Evolutionary conservation across 495 filamentous ascomycete species (phyloP), one percentile per base, ranked within the genome.

Genomic region (Aspergillus nanangensis): DNA sequence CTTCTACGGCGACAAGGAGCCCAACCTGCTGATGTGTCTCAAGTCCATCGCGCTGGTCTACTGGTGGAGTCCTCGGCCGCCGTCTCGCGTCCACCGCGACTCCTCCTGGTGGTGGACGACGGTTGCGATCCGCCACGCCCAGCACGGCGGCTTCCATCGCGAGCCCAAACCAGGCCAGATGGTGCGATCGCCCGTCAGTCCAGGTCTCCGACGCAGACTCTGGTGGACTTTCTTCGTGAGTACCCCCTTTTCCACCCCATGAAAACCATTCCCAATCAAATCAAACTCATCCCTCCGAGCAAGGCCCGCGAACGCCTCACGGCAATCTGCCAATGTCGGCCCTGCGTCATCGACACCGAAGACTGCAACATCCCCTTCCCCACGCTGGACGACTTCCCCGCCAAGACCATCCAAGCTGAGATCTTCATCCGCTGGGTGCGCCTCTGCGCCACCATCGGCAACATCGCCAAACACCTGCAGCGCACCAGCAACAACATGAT

Each of bases 101-200:
- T 63, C 62, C 2, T 65, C 64, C 10, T 67, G 64, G 64, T 67
- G 64, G 64, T 67, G 64, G 64, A 65, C 64, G 0, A 59, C 60
- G 20, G 60, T 65, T 14, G 53, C 61, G 11, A 65, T 67, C 32
- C 60, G 64, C 1, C 62, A 65, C 38, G 61, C 60, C 41, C 64
- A 67, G 39, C 64, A 67, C 21, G 52, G 61, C 36, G 63, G 63
- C 18, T 45, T 67, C 13, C 64, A 67, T 31, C 60, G 58, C 3
- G 60, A 65, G n/a, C 56, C 53, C 8, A 25, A 34, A 0, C 21
- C 9, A 1, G 38, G 42, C n/a, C 47, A 55, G 38, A 29, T 49
- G 11, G 39, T 52, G 7, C 48, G 48, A 7, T 45, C 50, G n/a
- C 45, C 39, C 8, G 40, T 63, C 23, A 41, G 64, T 24, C 38